These are phyloP conservation scores for Albophoma yamanashiensis DNA, from an alignment of 2,329 filamentous ascomycete species.

Conservation along the genomic window DNA sequence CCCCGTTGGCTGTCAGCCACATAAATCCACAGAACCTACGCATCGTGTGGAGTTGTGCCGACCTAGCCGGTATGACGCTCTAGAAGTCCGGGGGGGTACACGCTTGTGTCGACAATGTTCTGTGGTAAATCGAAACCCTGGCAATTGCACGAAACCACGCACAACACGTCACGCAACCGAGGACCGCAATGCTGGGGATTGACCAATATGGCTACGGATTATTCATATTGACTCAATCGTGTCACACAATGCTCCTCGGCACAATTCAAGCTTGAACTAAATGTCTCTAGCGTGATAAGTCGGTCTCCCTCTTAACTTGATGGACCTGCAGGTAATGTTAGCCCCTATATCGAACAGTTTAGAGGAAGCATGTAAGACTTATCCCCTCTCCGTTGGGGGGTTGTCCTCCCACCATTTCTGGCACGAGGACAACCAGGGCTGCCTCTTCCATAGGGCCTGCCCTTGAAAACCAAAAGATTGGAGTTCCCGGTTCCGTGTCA, in stretches of 20 bases:
- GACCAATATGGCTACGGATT: not conserved
- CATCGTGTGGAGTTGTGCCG: not conserved
- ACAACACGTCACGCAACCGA: not conserved
- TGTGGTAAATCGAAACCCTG: not conserved
- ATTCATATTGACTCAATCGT: not conserved
- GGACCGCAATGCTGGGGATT: not conserved
- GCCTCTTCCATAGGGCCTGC: conserved; percentile 24
- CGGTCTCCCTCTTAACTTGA: not conserved
- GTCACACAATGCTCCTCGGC: not conserved
- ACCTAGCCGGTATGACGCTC: not conserved
- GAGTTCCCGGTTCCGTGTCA: conserved; percentile 2
- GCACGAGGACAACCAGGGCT: conserved; percentile 39
- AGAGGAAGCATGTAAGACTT: conserved; percentile 25
- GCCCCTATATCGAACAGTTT: conserved; percentile 5
- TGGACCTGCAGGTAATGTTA: conserved; percentile 15
- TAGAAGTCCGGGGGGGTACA: not conserved
- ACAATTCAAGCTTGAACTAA: not conserved
- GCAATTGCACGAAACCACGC: not conserved
- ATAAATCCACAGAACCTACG: not conserved
- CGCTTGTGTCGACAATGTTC: not conserved
- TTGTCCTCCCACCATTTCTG: conserved; percentile 39
- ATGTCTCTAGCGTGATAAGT: not conserved
- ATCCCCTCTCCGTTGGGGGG: conserved; percentile 37
- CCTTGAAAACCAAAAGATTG: conserved; percentile 18
- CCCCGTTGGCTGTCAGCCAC: not conserved